phyloP scores from a whole-genome alignment of 2,329 filamentous ascomycete species.

The Apiospora rasikravindrae region DNA sequence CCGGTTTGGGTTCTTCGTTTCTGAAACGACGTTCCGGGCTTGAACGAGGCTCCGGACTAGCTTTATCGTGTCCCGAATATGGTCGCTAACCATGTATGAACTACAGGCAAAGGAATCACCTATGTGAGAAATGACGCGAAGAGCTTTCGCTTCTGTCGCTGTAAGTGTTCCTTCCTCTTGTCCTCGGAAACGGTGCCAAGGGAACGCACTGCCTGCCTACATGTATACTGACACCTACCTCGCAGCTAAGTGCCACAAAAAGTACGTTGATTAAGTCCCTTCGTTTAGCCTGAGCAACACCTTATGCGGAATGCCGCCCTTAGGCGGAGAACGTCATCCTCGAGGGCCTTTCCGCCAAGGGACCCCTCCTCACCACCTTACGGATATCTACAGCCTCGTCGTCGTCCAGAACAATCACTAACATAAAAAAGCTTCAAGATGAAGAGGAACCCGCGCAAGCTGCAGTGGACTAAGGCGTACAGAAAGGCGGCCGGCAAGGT shows the following conservation, averaged over 20 bases:
- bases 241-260: neutral
- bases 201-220: neutral
- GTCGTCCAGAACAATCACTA: neutral
- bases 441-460: constrained; percentile 96
- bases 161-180: constrained; percentile 33
- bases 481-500: constrained; percentile 71
- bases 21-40: too few species aligned
- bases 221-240: neutral
- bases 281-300: too few species aligned
- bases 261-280: neutral
- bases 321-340: too few species aligned
- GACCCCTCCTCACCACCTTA: too few species aligned
- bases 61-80: neutral
- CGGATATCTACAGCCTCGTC: too few species aligned
- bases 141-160: constrained; percentile 63
- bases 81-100: neutral
- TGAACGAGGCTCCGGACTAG: too few species aligned
- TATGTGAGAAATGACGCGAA: constrained; percentile 36
- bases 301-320: too few species aligned
- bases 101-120: constrained; percentile 16
- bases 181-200: too few species aligned
- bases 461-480: constrained; percentile 97
- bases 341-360: too few species aligned
- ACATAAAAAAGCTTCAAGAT: constrained; percentile 52
- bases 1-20: too few species aligned